Evolutionary conservation across 345 rosid species (phyloP), one percentile per base, ranked within the genome.

Genomic region (Toxicodendron radicans): DNA sequence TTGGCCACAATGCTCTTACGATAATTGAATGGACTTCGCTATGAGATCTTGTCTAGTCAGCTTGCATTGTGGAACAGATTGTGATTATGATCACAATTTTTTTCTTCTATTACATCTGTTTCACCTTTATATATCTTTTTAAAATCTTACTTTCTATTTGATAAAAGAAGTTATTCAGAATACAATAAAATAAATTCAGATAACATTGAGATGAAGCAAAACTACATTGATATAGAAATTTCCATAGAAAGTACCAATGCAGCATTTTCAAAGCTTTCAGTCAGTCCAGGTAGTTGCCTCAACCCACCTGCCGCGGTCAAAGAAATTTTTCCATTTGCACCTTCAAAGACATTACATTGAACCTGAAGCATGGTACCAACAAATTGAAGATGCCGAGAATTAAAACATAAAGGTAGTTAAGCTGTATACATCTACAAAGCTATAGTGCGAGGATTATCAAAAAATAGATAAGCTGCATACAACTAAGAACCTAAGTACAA

Each of bases 261-360:
- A 71, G 99, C 97, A 82, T 88, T 90, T 82, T 95, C 99, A 81
- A 20, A 92, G 60, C 82, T 88, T 46, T 85, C 91, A 20, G 79
- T 76, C 68, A 85, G 81, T 76, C 97, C 95, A 7, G 97, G 94
- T 73, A 95, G 77, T 77, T 86, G 91, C 87, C 97, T 90, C 89
- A 92, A 73, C 53, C 95, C 99, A 38, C 97, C 97, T 83, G 66
- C 99, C 65, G 94, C 95, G 13, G 99, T 95, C 79, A 95, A 76
- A 58, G 97, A 88, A 79, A 92, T 85, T 75, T 92, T 92, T 75
- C 99, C 94, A 23, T 60, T 84, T 76, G 92, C 97, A 71, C 97
- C 97, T 85, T 91, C 83, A 70, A 95, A 92, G 72, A 87, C 92
- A 80, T 95, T 92, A 80, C 97, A 90, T 72, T 92, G 99, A 75